Base-by-base conservation (phyloP, 306 rosid species). In the Lathyrus oleraceus region DNA sequence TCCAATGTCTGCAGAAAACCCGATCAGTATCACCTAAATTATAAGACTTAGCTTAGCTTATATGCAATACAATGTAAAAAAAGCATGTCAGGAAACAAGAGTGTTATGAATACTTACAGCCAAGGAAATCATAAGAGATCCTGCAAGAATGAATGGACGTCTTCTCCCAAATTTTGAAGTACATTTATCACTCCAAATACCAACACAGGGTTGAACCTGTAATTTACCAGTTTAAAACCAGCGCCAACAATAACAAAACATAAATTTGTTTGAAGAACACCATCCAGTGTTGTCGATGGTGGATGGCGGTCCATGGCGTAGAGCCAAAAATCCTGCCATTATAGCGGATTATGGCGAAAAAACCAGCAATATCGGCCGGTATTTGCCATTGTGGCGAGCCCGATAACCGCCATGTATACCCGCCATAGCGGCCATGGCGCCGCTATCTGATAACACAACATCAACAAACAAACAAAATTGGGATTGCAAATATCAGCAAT, bases 1-100 rank as follows among this genome's bases (percentile, higher is more conserved):
- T 80, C 99, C 99, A 59, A 94, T 82, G 92, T 94, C 99, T 49
- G 97, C 99, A 83, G 99, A 87, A 91, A 78, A 94, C 74, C 96
- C 97, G 38, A 94, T 94, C 74, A 94, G 78, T 77, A 91, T 59
- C 84, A 94, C 99, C 99, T 94, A 84, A 25, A 79, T 69, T 71
- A 80, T 79, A 84, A 82, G 75, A 80, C 66, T 60, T 53, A 58
- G 69, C 48, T 88, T 82, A 88, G 91, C 84, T 58, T 11, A 71
- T 67, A 48, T 48, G 61, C 43, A 70, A 59, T 53, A 54, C 40
- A 20, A 21, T 10, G 10, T 25, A 38, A 62, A 72, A 72, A 48
- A 64, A 40, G 19, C 53, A 69, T 5, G 6, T 13, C 39, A 25
- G 71, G 38, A 15, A 74, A 82, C 32, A 56, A 63, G 12, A 72